Evolutionary conservation across 306 rosid species (phyloP).

Genomic region (Castanea crenata): DNA sequence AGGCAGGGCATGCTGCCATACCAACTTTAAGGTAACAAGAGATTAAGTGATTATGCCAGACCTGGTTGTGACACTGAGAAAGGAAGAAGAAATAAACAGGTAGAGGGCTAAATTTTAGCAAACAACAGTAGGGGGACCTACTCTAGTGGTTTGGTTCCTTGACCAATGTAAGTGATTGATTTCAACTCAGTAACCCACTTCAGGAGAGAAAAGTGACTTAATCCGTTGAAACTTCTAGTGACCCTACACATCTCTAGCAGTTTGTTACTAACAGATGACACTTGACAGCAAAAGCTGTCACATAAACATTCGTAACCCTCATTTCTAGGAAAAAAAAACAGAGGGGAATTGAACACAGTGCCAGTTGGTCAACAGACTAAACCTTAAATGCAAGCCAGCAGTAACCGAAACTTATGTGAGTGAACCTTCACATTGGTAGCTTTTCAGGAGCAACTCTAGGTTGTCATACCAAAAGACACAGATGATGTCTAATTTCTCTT

Average conservation of each 20-base stretch:
- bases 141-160: background rate
- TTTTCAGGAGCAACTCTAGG: background rate
- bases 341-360: no score
- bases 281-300: background rate
- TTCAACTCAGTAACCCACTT: background rate
- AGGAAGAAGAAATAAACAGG: background rate
- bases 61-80: background rate
- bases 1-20: background rate
- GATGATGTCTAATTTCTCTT: background rate
- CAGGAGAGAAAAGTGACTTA: no score
- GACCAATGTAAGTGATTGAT: background rate
- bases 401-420: background rate
- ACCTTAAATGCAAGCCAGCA: background rate
- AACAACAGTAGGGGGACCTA: background rate
- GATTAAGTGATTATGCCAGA: background rate
- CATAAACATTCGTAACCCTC: background rate
- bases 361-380: background rate
- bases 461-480: background rate
- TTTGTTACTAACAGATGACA: background rate
- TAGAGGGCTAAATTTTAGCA: background rate
- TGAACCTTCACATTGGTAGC: background rate
- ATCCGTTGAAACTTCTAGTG: background rate
- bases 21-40: background rate
- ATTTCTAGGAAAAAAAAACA: background rate
- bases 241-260: background rate